Evolutionary conservation across 108 stramenopile genomes (phyloP).

Genomic region (Nitzschia sp.): DNA sequence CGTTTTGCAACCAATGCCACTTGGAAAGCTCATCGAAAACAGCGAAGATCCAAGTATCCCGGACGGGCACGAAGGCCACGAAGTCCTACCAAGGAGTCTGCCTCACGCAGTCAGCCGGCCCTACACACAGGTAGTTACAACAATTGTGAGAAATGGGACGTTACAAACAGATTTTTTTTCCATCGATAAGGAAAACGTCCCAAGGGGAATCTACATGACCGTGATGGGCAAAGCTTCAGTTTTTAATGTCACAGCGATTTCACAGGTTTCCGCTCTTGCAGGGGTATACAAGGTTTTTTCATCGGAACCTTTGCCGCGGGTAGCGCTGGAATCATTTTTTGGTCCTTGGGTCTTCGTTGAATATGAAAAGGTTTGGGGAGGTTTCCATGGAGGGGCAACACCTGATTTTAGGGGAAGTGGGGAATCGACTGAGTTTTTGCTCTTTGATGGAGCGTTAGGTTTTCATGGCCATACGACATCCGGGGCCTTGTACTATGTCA

Average conservation of each 20-base stretch:
- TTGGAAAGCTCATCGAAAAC: conserved; percentile 49
- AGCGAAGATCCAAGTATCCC: conserved; percentile 20
- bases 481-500: conserved; percentile 74
- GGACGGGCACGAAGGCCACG: conserved; percentile 46
- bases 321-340: conserved; percentile 47
- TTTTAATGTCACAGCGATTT: conserved; percentile 17
- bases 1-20: conserved; percentile 74
- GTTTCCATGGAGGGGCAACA: conserved; percentile 59
- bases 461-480: conserved; percentile 36
- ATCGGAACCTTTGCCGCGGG: conserved; percentile 28
- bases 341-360: conserved; percentile 49
- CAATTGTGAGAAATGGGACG: conserved; percentile 61
- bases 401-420: conserved; percentile 62
- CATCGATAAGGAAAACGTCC: conserved; percentile 34
- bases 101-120: conserved; percentile 54
- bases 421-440: conserved; percentile 50
- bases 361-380: conserved; percentile 59
- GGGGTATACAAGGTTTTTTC: conserved; percentile 73
- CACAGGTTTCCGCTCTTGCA: conserved; percentile 16
- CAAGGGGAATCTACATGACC: conserved; percentile 54
- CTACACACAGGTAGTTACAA: conserved; percentile 77
- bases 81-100: conserved; percentile 30
- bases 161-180: conserved; percentile 54
- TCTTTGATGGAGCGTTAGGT: conserved; percentile 69
- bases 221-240: conserved; percentile 47